Evolutionary conservation across 2,329 filamentous ascomycete genomes (phyloP), one percentile per base, ranked within the genome.

Genomic region (Penicillium sumatraense): DNA sequence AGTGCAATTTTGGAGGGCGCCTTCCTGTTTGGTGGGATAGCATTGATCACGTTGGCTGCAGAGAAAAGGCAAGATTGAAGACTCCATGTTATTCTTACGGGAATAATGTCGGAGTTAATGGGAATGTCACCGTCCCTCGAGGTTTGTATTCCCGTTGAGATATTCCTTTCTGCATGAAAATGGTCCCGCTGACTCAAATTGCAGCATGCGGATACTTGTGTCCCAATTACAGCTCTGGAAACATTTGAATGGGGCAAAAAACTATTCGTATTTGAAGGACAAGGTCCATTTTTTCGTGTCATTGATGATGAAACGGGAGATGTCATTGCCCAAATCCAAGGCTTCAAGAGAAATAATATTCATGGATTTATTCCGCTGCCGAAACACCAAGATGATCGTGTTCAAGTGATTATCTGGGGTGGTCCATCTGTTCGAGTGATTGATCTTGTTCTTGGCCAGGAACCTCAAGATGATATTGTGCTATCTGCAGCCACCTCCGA

Each of bases 381-480:
- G 50, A 58, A 63, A 57, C 49, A 57, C 41, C 35, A 62, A 24
- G 49, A 54, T 31, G 56, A 44, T 48, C 50, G 58, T 55, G 46
- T 59, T 5, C 66, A 58, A 27, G 51, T 76, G 16, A 76, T 93
- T 5, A 74, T 88, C 14, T 96, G 90, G 90, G 91, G 91, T 35
- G 88, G 86, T 1, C 78, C 80, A 14, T 83, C 79, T 2, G 74
- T 90, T 9, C 65, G 75, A 49, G 53, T 69, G 6, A n/a, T 82
- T 76, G 10, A 72, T 73, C 35, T 72, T 18, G 41, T 26, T 9
- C 36, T 58, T 8, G 40, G 21, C 5, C 36, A 8, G 8, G 40
- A 18, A 8, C 36, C 11, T 26, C 41, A 57, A 24, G 45, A 44
- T 81, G 10, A 56, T 67, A 49, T 41, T 31, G 57, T 49, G 14